Base-by-base conservation (phyloP, 2,329 filamentous ascomycete species). In the Mycogone perniciosa region DNA sequence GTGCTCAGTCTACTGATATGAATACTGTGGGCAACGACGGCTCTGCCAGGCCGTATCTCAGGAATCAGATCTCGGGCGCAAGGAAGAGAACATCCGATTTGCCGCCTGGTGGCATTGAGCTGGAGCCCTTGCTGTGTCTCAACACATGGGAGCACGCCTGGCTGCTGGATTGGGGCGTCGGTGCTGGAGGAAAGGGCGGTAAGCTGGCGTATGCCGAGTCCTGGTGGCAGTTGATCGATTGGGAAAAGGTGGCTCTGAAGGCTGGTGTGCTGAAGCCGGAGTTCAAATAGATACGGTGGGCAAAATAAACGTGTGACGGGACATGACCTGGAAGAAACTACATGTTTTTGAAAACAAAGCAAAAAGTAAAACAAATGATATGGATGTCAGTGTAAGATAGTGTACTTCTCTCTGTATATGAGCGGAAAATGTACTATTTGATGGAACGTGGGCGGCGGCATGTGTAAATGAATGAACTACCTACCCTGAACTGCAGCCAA, bases 121-220 rank as follows among this genome's bases (percentile, higher is more conserved):
- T 91, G 33, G 76, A 82, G 51, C 91, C 92, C 9, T 76, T 97
- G 54, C 74, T 99, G 60, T 96, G 92, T 66, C 79, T 97, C 53
- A 97, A 90, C 72, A 96, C 90, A 5, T 99, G 93, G 93, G 86
- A 97, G 75, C 93, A 97, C 71, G 85, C 86, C 7, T 99, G 88
- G 82, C 72, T 97, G 67, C 79, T 81, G 50, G 90, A 97, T 67
- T 96, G 88, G 69, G 81, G 81, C 46, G 65, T 83, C 31, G 75
- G 76, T 7, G 67, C 63, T 2, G 67, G 67, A 38, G 85, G 85
- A 5, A 68, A 84, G 50, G 76, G 75, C 41, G 89, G 89, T 45
- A 99, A 96, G 81, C 74, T 76, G 48, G 71, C 74, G 47, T 99
- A 82, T 67, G 76, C 91, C 48, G 79, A 87, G 65, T 76, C 77